A percentile compares a stretch with the other conserved stretches of the same genome.
Conservation (phyloP, 116 monocot species). For the Iris pallida region DNA sequence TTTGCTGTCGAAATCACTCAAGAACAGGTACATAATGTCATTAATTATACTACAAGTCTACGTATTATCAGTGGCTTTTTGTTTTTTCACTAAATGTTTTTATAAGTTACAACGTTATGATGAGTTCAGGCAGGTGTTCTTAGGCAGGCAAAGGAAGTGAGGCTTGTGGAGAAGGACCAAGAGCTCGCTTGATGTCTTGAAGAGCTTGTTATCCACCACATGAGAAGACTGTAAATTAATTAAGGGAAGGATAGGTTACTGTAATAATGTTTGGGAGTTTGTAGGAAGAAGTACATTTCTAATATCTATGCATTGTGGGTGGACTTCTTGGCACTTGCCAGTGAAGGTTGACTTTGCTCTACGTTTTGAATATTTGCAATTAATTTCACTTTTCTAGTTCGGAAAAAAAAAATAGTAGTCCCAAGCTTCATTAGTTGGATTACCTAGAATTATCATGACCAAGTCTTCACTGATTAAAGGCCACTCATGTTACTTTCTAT, state of each 20-base stretch:
- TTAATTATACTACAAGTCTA: not conserved
- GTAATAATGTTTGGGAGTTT: not conserved
- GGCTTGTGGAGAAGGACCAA: slow-evolving; percentile 89
- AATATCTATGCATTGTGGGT: slow-evolving; percentile 5
- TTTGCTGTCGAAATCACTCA: slow-evolving; percentile 79
- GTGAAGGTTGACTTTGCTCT: not conserved
- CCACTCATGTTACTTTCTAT: too few relatives aligned
- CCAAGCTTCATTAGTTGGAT: too few relatives aligned
- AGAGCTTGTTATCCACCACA: too few relatives aligned
- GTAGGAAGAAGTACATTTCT: not conserved
- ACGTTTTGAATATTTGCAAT: not conserved
- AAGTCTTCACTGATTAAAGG: too few relatives aligned
- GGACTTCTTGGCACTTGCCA: not conserved
- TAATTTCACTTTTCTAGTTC: too few relatives aligned
- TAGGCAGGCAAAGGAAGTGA: slow-evolving; percentile 72
- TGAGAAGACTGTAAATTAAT: too few relatives aligned
- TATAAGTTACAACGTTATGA: not conserved
- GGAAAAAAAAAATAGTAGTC: too few relatives aligned
- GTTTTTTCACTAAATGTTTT: not conserved
- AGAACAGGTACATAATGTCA: slow-evolving; percentile 41
- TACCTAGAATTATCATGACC: too few relatives aligned
- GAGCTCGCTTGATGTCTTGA: slow-evolving; percentile 36
- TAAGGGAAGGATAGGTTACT: not conserved
- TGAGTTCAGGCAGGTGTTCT: slow-evolving; percentile 54
- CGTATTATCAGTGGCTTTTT: not conserved